phyloP scores from a whole-genome alignment of 2,329 filamentous ascomycete species.

The Chrysoporthe austroafricana region DNA sequence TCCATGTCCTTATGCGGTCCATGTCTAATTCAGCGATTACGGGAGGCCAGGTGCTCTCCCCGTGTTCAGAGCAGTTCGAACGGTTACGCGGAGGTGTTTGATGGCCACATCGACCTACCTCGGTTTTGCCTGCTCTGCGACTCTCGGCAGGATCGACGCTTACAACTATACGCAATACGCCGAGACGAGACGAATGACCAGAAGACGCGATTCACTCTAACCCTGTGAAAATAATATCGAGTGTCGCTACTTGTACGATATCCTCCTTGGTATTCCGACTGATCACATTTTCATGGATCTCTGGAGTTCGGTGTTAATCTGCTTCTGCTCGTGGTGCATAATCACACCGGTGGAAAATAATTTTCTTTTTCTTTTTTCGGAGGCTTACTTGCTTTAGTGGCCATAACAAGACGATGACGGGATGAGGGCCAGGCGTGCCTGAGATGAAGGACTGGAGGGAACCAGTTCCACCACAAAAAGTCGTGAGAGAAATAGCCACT shows the following conservation, averaged over 20 bases:
- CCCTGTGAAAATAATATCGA: conserved; percentile 9
- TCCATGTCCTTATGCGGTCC: neutral
- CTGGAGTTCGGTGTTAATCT: conserved; percentile 17
- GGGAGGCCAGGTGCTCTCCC: neutral
- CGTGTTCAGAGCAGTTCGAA: neutral
- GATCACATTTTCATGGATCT: conserved; percentile 14
- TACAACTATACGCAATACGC: neutral
- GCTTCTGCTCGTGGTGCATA: conserved; percentile 23
- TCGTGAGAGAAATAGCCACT: neutral
- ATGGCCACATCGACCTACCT: neutral
- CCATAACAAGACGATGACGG: conserved; percentile 10
- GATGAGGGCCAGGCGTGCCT: neutral
- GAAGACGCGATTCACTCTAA: conserved; percentile 3
- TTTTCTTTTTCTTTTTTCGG: conserved; percentile 8
- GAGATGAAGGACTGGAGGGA: conserved; percentile 2
- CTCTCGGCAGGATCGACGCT: neutral
- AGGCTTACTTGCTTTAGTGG: conserved; percentile 12
- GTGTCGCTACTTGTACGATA: conserved; percentile 22
- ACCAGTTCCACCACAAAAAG: neutral
- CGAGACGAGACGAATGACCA: conserved; percentile 24
- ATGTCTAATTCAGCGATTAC: neutral
- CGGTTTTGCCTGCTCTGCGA: neutral
- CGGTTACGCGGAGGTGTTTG: neutral
- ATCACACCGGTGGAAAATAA: conserved; percentile 21
- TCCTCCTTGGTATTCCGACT: conserved; percentile 14